These are phyloP conservation scores for Pittosporum tobira DNA, from an alignment of 129 eudicot species.

Conservation along the genomic window DNA sequence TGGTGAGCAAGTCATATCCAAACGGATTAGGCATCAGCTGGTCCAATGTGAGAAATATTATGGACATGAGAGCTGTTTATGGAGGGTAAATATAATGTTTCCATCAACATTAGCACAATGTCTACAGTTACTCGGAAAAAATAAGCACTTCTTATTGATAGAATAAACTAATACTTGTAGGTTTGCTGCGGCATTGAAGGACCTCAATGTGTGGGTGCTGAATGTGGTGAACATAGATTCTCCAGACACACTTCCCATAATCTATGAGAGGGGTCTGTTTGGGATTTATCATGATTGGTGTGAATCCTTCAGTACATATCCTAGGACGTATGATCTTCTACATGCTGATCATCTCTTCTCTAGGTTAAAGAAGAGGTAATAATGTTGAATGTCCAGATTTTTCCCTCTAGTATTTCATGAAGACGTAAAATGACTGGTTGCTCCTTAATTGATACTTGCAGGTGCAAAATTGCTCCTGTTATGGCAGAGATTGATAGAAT, in stretches of 20 bases:
- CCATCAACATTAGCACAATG: background rate
- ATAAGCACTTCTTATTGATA: background rate
- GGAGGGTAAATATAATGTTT: slow-evolving; percentile 53
- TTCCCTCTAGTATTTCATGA: background rate
- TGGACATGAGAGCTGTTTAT: slow-evolving; percentile 95
- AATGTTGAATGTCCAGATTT: background rate
- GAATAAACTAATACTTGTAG: slow-evolving; percentile 21
- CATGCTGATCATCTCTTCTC: slow-evolving; percentile 83
- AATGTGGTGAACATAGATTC: slow-evolving; percentile 70
- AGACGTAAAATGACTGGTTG: background rate
- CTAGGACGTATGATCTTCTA: slow-evolving; percentile 77
- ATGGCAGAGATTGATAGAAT: slow-evolving; percentile 76
- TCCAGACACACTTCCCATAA: slow-evolving; percentile 84
- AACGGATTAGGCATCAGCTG: slow-evolving; percentile 66
- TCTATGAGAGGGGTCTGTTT: slow-evolving; percentile 75
- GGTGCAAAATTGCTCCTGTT: slow-evolving; percentile 60
- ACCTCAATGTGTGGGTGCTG: slow-evolving; percentile 75
- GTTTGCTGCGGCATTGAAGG: slow-evolving; percentile 80
- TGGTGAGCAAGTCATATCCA: slow-evolving; percentile 48
- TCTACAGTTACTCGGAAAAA: background rate
- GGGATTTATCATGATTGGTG: slow-evolving; percentile 98
- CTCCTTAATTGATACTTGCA: slow-evolving; percentile 15
- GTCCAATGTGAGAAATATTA: slow-evolving; percentile 72
- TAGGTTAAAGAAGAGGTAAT: slow-evolving; percentile 50
- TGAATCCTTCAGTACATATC: slow-evolving; percentile 88